A percentile compares a stretch with the other conserved stretches of the same genome.
Conservation (phyloP, 768 basidiomycete genomes). For the Gymnopilus junonius region DNA sequence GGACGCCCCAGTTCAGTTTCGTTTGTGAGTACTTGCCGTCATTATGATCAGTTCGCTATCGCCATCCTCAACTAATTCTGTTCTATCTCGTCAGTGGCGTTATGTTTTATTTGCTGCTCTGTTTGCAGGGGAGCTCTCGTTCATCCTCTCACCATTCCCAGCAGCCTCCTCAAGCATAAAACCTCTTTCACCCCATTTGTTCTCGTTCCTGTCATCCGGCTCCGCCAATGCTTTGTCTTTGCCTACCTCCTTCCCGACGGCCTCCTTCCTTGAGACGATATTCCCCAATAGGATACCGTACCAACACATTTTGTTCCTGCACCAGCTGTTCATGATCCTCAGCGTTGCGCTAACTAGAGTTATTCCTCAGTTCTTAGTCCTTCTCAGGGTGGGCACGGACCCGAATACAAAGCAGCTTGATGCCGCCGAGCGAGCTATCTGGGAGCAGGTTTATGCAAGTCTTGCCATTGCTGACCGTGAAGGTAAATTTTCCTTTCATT, state of each 20-base stretch:
- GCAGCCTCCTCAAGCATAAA: constrained; percentile 39
- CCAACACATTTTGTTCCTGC: constrained; percentile 80
- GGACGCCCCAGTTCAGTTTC: constrained; percentile 62
- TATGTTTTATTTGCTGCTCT: constrained; percentile 71
- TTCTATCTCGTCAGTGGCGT: constrained; percentile 62
- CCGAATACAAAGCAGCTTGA: constrained; percentile 30
- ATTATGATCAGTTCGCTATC: background rate
- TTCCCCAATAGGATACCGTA: constrained; percentile 73
- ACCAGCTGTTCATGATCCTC: constrained; percentile 75
- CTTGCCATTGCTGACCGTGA: constrained; percentile 57
- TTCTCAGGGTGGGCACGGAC: constrained; percentile 16
- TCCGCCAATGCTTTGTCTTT: constrained; percentile 1
- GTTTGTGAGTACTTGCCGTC: constrained; percentile 62
- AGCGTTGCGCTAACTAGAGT: constrained; percentile 75
- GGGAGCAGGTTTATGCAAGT: constrained; percentile 47
- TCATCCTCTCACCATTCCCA: constrained; percentile 64
- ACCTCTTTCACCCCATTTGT: constrained; percentile 41
- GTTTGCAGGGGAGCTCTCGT: constrained; percentile 64
- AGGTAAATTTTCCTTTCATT: constrained; percentile 39
- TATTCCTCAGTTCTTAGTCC: constrained; percentile 66
- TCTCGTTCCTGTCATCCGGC: constrained; percentile 7
- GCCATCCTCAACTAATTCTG: constrained; percentile 10
- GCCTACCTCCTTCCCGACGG: constrained; percentile 12
- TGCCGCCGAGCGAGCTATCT: constrained; percentile 41
- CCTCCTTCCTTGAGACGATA: constrained; percentile 32